Evolutionary conservation across 2,329 filamentous ascomycete genomes (phyloP), one percentile per base, ranked within the genome.

Genomic region (Metarhizium guizhouense): DNA sequence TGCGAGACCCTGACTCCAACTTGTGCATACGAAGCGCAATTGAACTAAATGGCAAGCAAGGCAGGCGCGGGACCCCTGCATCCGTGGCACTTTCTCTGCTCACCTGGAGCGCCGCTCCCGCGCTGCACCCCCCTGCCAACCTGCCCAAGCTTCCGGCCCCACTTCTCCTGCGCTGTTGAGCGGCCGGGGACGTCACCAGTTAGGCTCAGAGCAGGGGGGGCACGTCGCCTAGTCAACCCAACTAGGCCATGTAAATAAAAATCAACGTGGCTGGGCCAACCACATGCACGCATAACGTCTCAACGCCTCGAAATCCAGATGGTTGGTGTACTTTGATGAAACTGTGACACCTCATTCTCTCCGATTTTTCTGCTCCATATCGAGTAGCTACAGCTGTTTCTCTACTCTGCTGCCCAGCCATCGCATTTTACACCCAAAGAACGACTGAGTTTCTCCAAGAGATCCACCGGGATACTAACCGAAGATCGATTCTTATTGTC

Each of bases 231-330:
- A 45, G 64, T 52, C 66, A 67, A 67, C 65, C 45, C n/a, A 30
- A n/a, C 45, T 4, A 30, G 45, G n/a, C 45, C 32, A 55, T 61
- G 64, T 67, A 63, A 67, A 68, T 63, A 68, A 55, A 62, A 66
- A 66, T 60, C 54, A 56, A 53, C 56, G 66, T 66, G 66, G 66
- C 65, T 68, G 65, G 66, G 64, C 65, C 62, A 66, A 66, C 62
- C 60, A 60, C 52, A 51, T 47, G 48, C 54, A 55, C 56, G 36
- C 48, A 40, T 18, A 51, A 42, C 42, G 48, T 25, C 40, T 47
- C 51, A 38, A 51, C 51, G 38, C 40, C 53, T 49, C 40, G 54
- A 57, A 62, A 59, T 51, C 50, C 52, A 45, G 51, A 59, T 54
- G 56, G 56, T 53, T 58, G 56, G 53, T 55, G 52, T 49, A 20